phyloP scores from a whole-genome alignment of 2,329 filamentous ascomycete species.

The Exophiala alcalophila region DNA sequence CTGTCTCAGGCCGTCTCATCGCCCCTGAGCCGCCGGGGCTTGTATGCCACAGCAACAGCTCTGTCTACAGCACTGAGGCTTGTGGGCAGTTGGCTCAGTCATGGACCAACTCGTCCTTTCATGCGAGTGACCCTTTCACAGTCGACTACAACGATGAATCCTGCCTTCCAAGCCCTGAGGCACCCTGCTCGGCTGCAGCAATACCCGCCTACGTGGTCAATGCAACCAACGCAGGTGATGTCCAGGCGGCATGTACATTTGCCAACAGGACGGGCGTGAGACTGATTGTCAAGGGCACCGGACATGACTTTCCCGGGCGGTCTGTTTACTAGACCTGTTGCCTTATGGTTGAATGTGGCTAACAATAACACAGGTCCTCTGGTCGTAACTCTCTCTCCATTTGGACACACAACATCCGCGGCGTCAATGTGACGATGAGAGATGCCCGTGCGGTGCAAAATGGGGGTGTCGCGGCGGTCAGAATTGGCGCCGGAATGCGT shows the following conservation, averaged over 20 bases:
- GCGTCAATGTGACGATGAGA: constrained; percentile 13
- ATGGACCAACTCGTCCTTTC: constrained; percentile 40
- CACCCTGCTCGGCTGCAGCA: constrained; percentile 34
- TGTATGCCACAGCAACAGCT: constrained; percentile 43
- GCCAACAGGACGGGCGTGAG: constrained; percentile 40
- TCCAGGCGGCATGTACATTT: constrained; percentile 40
- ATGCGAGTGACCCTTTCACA: constrained; percentile 41
- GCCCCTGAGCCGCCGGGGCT: constrained; percentile 43
- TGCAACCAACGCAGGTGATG: constrained; percentile 35
- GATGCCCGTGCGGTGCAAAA: constrained; percentile 16
- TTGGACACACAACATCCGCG: constrained; percentile 35
- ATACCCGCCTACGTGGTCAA: constrained; percentile 39
- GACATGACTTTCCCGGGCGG: constrained; percentile 46
- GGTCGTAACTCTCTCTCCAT: constrained; percentile 42
- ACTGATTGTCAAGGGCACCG: constrained; percentile 54
- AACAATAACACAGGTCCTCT: constrained; percentile 40
- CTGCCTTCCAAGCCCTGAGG: constrained; percentile 43
- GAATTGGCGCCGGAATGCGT: constrained; percentile 55
- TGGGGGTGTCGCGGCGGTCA: constrained; percentile 44
- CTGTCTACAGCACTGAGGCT: constrained; percentile 33
- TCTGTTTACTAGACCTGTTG: too few relatives aligned
- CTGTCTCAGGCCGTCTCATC: constrained; percentile 38
- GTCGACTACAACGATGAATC: constrained; percentile 51
- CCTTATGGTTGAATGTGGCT: too few relatives aligned
- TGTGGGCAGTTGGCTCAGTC: constrained; percentile 36